Percentiles rank a stretch among this genome's conserved stretches.
Evolutionary conservation across 1,139 yeast genomes (phyloP).

Genomic region (Candida sojae): DNA sequence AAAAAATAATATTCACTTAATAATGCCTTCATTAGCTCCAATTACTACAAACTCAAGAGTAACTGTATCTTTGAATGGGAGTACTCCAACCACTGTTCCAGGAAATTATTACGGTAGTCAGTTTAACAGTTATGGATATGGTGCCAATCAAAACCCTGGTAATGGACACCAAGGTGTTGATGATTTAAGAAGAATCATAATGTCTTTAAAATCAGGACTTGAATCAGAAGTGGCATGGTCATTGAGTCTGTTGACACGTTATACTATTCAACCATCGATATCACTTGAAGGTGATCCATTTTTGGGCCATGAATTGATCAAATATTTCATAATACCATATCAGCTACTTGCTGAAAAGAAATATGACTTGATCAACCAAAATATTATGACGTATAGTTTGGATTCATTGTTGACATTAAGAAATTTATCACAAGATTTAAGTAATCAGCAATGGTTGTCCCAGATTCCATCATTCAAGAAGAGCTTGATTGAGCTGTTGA

Average conservation of each 20-base stretch:
- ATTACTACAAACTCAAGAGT: conserved; percentile 21
- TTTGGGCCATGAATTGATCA: conserved; percentile 52
- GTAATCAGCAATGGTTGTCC: conserved; percentile 79
- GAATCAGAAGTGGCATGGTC: conserved; percentile 69
- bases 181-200: conserved; percentile 56
- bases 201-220: conserved; percentile 65
- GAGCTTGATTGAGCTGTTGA: conserved; percentile 46
- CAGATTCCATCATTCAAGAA: conserved; percentile 51
- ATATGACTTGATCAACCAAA: conserved; percentile 16
- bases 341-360: conserved; percentile 28
- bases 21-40: conserved; percentile 14
- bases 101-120: conserved; percentile 6
- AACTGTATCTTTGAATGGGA: conserved; percentile 19
- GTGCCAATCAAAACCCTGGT: conserved; percentile 31
- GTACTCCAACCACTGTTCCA: conserved; percentile 4
- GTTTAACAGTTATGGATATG: conserved; percentile 12
- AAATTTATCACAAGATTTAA: conserved; percentile 80
- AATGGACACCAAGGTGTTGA: conserved; percentile 57
- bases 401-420: conserved; percentile 74
- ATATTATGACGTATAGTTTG: conserved; percentile 44
- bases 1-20: not conserved
- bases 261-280: conserved; percentile 54
- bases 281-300: conserved; percentile 50
- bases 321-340: conserved; percentile 38
- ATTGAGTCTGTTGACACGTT: conserved; percentile 55